Percentiles rank a stretch among this genome's conserved stretches.
These are phyloP conservation scores for Sarocladium oryzae DNA, from an alignment of 2,329 filamentous ascomycete genomes.

Conservation along the genomic window DNA sequence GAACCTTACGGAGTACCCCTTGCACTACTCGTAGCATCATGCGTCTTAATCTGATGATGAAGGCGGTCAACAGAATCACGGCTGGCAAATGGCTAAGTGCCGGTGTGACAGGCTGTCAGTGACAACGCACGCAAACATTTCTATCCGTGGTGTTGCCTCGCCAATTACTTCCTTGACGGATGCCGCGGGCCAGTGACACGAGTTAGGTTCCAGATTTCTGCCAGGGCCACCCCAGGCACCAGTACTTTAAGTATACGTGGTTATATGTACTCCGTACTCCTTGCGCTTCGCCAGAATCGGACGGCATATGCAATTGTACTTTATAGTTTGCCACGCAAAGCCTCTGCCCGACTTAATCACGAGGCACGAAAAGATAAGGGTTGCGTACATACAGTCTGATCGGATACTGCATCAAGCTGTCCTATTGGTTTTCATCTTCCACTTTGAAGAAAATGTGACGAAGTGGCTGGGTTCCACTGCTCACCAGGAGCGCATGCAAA, in stretches of 20 bases:
- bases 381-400: too few species aligned
- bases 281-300: too few species aligned
- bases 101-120: background rate
- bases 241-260: too few species aligned
- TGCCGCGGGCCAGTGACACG: background rate
- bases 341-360: background rate
- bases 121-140: background rate
- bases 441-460: background rate
- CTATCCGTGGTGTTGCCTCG: background rate
- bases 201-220: conserved; percentile 5
- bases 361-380: background rate
- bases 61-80: background rate
- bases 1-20: conserved; percentile 5
- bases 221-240: background rate
- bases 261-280: too few species aligned
- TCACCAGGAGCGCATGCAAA: background rate
- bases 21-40: background rate
- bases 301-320: too few species aligned
- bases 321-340: background rate
- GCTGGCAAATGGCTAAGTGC: background rate
- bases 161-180: background rate
- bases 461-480: background rate
- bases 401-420: too few species aligned
- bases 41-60: background rate
- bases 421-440: too few species aligned